phyloP scores from a whole-genome alignment of 202 grass and related monocot genomes.

The Eragrostis tef region DNA sequence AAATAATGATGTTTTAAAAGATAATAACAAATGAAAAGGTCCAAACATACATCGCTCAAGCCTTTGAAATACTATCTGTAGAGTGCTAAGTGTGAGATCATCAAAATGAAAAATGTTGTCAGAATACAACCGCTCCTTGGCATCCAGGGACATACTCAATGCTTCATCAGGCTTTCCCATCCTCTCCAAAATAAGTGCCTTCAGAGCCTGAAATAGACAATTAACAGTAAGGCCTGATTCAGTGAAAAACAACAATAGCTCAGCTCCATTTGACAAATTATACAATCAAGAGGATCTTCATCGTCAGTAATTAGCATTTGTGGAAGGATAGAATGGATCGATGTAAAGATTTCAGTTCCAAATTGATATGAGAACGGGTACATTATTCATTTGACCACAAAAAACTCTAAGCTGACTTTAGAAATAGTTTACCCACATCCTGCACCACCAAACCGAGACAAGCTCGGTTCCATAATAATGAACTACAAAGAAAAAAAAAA shows the following conservation, averaged over 20 bases:
- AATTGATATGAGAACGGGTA: conserved; percentile 1
- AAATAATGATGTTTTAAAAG: conserved; percentile 13
- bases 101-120: conserved; percentile 83
- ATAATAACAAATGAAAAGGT: conserved; percentile 34
- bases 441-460: too few species aligned
- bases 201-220: conserved; percentile 76
- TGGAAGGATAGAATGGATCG: neutral
- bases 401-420: neutral
- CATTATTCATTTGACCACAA: neutral
- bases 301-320: conserved; percentile 11
- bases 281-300: neutral
- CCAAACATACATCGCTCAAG: conserved; percentile 75
- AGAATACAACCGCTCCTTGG: conserved; percentile 75
- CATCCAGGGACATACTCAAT: conserved; percentile 68
- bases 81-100: conserved; percentile 94
- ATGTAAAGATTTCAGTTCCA: conserved; percentile 5
- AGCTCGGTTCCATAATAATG: neutral
- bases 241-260: neutral
- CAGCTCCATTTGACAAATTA: neutral
- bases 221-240: conserved; percentile 35
- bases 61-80: conserved; percentile 93
- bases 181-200: conserved; percentile 93
- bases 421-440: neutral
- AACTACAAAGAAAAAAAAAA: neutral
- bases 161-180: conserved; percentile 97